Evolutionary conservation across 192 early-diverging fungal genomes (phyloP), one percentile per base, ranked within the genome.

Genomic region (Linnemannia hyalina): DNA sequence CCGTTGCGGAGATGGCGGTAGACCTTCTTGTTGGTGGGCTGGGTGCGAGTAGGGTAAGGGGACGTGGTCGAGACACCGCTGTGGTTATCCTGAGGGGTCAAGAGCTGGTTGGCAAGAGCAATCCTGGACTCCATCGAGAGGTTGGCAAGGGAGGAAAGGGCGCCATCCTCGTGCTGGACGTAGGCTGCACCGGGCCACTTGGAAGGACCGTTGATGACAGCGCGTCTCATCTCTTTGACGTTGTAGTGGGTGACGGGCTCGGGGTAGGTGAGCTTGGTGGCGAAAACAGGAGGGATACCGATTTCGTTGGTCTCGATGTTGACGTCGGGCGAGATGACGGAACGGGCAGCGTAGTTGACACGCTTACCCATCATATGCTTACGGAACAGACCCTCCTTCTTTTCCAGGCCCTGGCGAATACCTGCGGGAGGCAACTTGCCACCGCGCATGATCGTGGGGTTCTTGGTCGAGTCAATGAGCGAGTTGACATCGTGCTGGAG

Each of bases 281-380:
- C 99, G 90, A 99, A 99, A 73, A 96, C 96, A 4, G 97, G 97
- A 40, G 99, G 99, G 60, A 99, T 95, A 68, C 98, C 98, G 72
- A 99, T 98, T 90, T 99, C 98, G 83, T 94, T 95, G 4, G 98
- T 99, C 80, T 99, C 98, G 71, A 99, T 96, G 82, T 98, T 97
- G 13, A 97, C 97, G 87, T 99, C 99, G 16, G 99, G 99, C 75
- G 95, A 96, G 86, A 99, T 99, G 73, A 99, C 99, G 65, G 95
- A 96, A 70, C 99, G 95, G 11, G 98, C 99, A 6, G 99, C 97
- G 85, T 95, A 99, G 92, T 99, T 99, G 90, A 99, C 99, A 82
- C 99, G 96, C 91, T 99, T 99, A 73, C 99, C 99, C 99, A 99
- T 99, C 98, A 99, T 98, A 89, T 99, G 97, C 91, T 97, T 98